Evolutionary conservation across 495 filamentous ascomycete species (phyloP).

Genomic region (Neurospora sp.): DNA sequence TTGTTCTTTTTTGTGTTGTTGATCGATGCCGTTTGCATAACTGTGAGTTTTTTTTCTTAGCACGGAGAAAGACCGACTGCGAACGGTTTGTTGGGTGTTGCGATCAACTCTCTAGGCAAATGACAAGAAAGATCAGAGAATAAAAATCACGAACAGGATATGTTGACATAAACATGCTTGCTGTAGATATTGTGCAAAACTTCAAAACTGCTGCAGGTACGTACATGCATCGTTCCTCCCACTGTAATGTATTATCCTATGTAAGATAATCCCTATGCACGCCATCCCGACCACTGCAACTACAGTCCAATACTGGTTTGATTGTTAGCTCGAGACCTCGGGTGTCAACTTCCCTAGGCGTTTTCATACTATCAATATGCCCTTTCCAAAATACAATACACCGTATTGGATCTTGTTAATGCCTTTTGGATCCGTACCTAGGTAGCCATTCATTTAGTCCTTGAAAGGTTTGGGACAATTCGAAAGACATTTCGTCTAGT

Average conservation of each 20-base stretch:
- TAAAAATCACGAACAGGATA: background rate
- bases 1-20: background rate
- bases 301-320: too few species aligned
- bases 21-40: too few species aligned
- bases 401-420: too few species aligned
- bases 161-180: background rate
- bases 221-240: background rate
- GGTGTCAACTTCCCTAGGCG: too few species aligned
- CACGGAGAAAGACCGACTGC: too few species aligned
- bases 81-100: background rate
- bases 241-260: background rate
- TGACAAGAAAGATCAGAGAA: background rate
- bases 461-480: too few species aligned
- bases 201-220: background rate
- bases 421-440: too few species aligned
- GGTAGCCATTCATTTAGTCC: too few species aligned
- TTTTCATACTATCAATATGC: too few species aligned
- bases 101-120: background rate
- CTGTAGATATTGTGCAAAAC: background rate
- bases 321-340: too few species aligned
- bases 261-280: background rate
- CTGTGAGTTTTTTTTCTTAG: background rate
- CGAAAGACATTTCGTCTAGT: too few species aligned
- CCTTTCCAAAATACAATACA: too few species aligned
- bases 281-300: background rate